Base-by-base conservation (phyloP, 2,329 filamentous ascomycete genomes). In the Xylaria sp. region DNA sequence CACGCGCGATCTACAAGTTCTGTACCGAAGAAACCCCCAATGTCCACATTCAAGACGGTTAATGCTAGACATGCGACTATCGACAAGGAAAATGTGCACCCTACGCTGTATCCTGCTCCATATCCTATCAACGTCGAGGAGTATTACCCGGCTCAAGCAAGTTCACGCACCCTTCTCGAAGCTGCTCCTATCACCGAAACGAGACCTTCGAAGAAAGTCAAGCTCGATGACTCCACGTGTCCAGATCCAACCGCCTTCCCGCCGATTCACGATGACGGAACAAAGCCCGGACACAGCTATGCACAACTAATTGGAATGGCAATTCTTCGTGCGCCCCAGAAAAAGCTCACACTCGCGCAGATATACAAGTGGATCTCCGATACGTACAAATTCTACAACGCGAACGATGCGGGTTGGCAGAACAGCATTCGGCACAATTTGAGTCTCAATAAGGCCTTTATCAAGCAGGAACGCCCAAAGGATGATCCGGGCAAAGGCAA, bases 291-390 rank as follows among this genome's bases (percentile, higher is more conserved):
- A 4, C 91, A 93, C 75, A 97, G 92, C 76, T 99, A 99, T 73
- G 93, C 94, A 18, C 90, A 89, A 67, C 82, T 99, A 67, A 97
- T 97, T 65, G 94, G 91, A 71, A 97, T 97, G 92, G 92, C 94
- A 55, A 97, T 99, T 68, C 80, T 97, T 19, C 87, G 92, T 63
- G 91, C 94, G 3, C 88, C 90, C 10, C 86, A 88, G 62, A 87
- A 92, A 61, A 88, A 90, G 55, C 80, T 97, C 63, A 97, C 94
- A 0, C 82, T 99, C 16, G 87, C 92, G 30, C 92, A 97, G 74
- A 99, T 99, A 67, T 99, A 97, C 82, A 96, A 96, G 72, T 99
- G 94, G 93, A 97, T 99, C 69, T 95, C 91, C n/a, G 91, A 95
- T 72, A 92, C 88, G 16, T 97, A 90, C 73, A 87, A 84, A 4